Conservation (phyloP, 2,329 filamentous ascomycete species). For the Didymosphaeria variabile region DNA sequence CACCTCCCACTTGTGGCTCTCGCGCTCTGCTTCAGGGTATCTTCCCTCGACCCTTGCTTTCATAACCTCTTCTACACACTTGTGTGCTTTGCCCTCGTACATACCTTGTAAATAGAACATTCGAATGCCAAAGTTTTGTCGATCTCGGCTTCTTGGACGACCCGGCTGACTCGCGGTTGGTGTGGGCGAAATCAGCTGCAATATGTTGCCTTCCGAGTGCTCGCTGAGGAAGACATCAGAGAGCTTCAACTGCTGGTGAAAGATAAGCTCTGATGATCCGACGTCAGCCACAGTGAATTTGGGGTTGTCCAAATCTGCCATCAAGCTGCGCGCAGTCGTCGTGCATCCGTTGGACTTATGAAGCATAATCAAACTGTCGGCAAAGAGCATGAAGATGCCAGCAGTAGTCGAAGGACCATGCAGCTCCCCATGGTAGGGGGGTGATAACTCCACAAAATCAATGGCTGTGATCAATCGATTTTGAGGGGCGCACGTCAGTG, state of each 20-base stretch:
- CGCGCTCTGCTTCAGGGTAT: conserved; percentile 83
- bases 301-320: conserved; percentile 86
- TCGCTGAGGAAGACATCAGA: conserved; percentile 77
- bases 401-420: conserved; percentile 56
- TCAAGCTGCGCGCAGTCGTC: conserved; percentile 76
- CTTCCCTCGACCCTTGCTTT: conserved; percentile 87
- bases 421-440: conserved; percentile 70
- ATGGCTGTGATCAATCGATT: conserved; percentile 83
- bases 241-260: conserved; percentile 76
- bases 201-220: conserved; percentile 64
- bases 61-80: conserved; percentile 83
- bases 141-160: conserved; percentile 44
- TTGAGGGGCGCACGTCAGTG: conserved; percentile 72
- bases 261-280: conserved; percentile 69
- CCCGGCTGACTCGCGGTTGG: conserved; percentile 36
- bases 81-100: conserved; percentile 80
- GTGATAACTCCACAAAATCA: conserved; percentile 78
- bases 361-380: conserved; percentile 80
- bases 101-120: conserved; percentile 74
- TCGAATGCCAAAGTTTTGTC: conserved; percentile 41
- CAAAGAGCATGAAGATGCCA: conserved; percentile 84
- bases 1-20: conserved; percentile 81
- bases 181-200: conserved; percentile 72
- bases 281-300: conserved; percentile 53
- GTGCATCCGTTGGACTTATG: conserved; percentile 72